Base-by-base conservation (phyloP, 179 eudicot species). In the Vitellaria paradoxa region DNA sequence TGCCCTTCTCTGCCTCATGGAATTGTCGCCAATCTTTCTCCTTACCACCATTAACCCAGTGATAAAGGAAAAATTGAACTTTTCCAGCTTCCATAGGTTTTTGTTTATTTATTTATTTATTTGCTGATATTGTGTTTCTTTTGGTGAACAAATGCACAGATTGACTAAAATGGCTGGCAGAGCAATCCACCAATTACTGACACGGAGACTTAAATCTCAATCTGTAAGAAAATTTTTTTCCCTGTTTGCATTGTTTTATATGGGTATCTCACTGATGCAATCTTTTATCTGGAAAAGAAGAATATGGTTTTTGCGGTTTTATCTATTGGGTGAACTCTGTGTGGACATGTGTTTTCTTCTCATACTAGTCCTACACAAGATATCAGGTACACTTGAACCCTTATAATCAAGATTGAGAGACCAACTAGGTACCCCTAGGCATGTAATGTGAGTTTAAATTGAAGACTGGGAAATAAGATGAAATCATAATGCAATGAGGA, bases 111-210 rank as follows among this genome's bases (percentile, higher is more conserved):
- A 30, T 30, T 37, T 77, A 15, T 60, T 42, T 56, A 3, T 72
- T 52, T 30, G 21, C 2, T 23, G 64, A 45, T 53, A 30, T 12
- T 67, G 13, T 68, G 68, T 20, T 61, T 49, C 20, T 59, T 75
- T 37, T 66, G 63, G 23, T 56, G 40, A 52, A 56, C 71, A 3
- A 37, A 46, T 61, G 63, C 42, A 63, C 80, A 81, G 83, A 68
- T 77, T 74, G 60, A 30, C 63, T 72, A 21, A 81, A 84, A 84
- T 84, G 86, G 84, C 82, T 65, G 80, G 77, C 59, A 84, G 86
- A 76, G 84, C 82, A 74, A 75, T 84, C 77, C 81, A 84, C 37
- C 86, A 81, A 30, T 81, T 84, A 45, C 84, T 84, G 74, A 75
- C 68, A 12, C 70, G 80, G 77, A 81, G 76, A 61, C 80, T 81